phyloP scores from a whole-genome alignment of 768 basidiomycete genomes.

The Leucocoprinus sp. region DNA sequence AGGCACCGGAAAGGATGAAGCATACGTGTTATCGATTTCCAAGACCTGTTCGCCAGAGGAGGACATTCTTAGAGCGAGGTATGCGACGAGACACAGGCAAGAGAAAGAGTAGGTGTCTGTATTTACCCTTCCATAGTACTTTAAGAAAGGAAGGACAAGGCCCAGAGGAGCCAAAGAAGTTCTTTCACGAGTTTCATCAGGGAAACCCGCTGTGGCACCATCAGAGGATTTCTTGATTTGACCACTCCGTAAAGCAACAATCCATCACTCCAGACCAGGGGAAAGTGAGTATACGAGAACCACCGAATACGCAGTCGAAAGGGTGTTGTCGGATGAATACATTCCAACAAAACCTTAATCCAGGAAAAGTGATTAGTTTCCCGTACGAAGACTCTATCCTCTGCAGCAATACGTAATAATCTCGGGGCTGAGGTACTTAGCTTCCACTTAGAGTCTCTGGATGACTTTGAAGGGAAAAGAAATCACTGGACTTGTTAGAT shows the following conservation, averaged over 20 bases:
- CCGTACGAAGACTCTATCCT: neutral
- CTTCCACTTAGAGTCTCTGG: neutral
- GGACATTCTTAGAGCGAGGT: constrained; percentile 15
- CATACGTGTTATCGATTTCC: constrained; percentile 30
- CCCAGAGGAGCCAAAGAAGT: constrained; percentile 15
- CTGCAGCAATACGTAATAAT: constrained; percentile 6
- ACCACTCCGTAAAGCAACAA: constrained; percentile 7
- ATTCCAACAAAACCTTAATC: constrained; percentile 3
- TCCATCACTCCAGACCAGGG: constrained; percentile 9
- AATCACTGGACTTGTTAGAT: neutral
- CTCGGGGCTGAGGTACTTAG: neutral
- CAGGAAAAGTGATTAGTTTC: constrained; percentile 1
- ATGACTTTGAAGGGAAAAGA: neutral
- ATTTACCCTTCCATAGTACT: constrained; percentile 14
- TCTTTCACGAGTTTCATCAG: constrained; percentile 1
- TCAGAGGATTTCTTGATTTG: constrained; percentile 5
- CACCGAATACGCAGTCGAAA: neutral
- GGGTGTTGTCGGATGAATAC: neutral
- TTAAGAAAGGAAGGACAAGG: constrained; percentile 20
- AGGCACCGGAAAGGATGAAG: constrained; percentile 3
- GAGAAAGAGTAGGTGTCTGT: constrained; percentile 12
- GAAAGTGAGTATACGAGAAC: constrained; percentile 4
- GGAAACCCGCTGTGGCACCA: constrained; percentile 5
- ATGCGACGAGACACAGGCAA: constrained; percentile 12
- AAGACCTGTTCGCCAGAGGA: constrained; percentile 13